These are phyloP conservation scores for Allium sativum DNA, from an alignment of 106 monocot species.

Conservation along the genomic window DNA sequence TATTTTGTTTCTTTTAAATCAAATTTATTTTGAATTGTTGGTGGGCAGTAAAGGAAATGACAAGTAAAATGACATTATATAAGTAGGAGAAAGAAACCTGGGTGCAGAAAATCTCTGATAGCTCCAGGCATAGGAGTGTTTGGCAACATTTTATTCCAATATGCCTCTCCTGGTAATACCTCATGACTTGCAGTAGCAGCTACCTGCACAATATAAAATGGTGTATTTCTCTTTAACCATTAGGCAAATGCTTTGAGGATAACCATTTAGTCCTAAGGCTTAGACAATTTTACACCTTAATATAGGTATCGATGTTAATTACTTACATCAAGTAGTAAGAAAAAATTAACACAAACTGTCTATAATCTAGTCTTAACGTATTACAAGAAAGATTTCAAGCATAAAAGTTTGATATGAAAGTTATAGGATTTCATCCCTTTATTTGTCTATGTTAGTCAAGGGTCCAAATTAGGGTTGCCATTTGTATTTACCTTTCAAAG, in stretches of 20 bases:
- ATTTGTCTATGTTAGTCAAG: too few species aligned
- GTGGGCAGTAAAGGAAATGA: neutral
- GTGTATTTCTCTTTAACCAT: neutral
- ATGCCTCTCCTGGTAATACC: conserved; percentile 4
- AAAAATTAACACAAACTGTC: too few species aligned
- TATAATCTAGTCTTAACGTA: too few species aligned
- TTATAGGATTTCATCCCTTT: too few species aligned
- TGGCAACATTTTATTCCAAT: conserved; percentile 22
- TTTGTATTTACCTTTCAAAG: too few species aligned
- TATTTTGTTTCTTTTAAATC: too few species aligned
- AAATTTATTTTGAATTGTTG: neutral
- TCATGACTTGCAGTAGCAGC: conserved; percentile 10
- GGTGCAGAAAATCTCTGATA: neutral
- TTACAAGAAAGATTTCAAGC: too few species aligned
- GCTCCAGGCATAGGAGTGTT: conserved; percentile 2
- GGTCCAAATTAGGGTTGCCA: too few species aligned
- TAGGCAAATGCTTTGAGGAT: neutral
- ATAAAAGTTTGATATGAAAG: too few species aligned
- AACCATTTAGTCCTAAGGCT: neutral
- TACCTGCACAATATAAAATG: conserved; percentile 7
- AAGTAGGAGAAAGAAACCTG: conserved; percentile 8
- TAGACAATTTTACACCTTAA: too few species aligned
- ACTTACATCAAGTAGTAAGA: too few species aligned
- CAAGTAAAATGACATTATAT: neutral
- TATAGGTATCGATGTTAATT: too few species aligned